Evolutionary conservation across 805 yeast species (phyloP).

Genomic region (Priceomyces haplophilus): DNA sequence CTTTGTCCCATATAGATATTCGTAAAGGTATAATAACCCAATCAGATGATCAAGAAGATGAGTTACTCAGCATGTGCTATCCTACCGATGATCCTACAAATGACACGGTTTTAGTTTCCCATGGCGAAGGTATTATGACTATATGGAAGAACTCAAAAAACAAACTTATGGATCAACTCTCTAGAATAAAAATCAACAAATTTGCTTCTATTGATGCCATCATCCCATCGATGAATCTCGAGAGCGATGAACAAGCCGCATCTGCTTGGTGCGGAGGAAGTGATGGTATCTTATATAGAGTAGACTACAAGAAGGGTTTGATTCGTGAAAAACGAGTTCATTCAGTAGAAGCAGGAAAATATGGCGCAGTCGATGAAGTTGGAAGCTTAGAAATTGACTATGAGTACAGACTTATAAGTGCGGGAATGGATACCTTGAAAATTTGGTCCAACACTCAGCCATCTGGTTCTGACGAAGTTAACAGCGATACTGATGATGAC

Average conservation of each 20-base stretch:
- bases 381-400: constrained; percentile 72
- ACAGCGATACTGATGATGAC: constrained; percentile 16
- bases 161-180: constrained; percentile 70
- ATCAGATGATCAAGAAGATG: constrained; percentile 93
- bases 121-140: constrained; percentile 88
- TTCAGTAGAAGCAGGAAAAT: constrained; percentile 37
- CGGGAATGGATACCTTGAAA: constrained; percentile 78
- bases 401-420: constrained; percentile 74
- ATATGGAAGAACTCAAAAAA: constrained; percentile 78
- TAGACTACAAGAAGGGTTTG: constrained; percentile 62
- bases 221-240: constrained; percentile 53
- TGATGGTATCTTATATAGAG: constrained; percentile 67
- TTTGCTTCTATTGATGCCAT: constrained; percentile 75
- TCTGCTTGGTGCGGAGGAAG: constrained; percentile 78
- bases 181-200: constrained; percentile 65
- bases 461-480: constrained; percentile 21
- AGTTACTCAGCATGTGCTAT: constrained; percentile 71
- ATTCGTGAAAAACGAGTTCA: constrained; percentile 67
- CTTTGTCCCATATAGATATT: constrained; percentile 73
- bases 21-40: constrained; percentile 63
- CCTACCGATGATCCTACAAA: constrained; percentile 55
- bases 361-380: constrained; percentile 64
- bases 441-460: constrained; percentile 56
- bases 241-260: constrained; percentile 42
- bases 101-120: constrained; percentile 71